These are phyloP conservation scores for Hibiscus syriacus DNA, from an alignment of 345 rosid genomes.

Conservation along the genomic window DNA sequence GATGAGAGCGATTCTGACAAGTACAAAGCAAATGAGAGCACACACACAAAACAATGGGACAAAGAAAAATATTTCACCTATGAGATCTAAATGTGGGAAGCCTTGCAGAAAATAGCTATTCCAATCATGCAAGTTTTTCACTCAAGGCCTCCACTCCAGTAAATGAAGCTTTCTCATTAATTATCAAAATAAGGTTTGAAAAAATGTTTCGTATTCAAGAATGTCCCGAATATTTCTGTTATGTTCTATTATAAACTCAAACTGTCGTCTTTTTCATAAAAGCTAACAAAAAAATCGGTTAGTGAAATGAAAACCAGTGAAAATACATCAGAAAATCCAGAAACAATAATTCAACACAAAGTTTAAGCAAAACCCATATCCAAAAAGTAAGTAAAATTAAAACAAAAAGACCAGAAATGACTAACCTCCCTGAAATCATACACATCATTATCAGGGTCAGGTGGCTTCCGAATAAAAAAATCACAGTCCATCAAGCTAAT, in stretches of 20 bases:
- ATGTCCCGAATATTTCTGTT: not conserved
- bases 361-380: not conserved
- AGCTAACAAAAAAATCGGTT: not conserved
- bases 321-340: not conserved
- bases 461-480: conserved; percentile 90
- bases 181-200: not conserved
- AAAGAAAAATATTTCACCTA: not conserved
- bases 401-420: not conserved
- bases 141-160: not conserved
- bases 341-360: not conserved
- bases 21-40: not conserved
- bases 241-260: not conserved
- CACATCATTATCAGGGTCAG: conserved; percentile 88
- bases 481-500: conserved; percentile 81
- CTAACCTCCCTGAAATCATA: conserved; percentile 91
- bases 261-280: not conserved
- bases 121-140: not conserved
- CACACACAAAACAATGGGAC: not conserved
- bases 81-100: not conserved
- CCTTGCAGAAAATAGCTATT: not conserved
- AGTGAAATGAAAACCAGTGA: not conserved
- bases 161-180: not conserved
- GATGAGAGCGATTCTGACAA: too few species aligned
- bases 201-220: not conserved
- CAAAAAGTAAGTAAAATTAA: not conserved